Conservation (phyloP, 306 rosid genomes). For the Acacia melanoxylon region DNA sequence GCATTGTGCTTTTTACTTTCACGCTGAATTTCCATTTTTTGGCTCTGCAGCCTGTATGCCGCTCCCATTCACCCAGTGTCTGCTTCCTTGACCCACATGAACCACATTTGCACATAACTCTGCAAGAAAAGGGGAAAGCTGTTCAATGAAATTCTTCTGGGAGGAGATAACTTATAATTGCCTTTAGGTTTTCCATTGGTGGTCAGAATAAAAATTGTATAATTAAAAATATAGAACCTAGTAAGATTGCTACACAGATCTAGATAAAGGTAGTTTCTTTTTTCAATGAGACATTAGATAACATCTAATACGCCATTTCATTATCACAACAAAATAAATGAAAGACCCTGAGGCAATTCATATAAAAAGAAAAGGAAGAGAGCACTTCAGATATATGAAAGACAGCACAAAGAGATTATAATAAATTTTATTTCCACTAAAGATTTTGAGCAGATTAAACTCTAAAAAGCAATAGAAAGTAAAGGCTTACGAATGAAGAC, state of each 20-base stretch:
- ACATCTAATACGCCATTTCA: background rate
- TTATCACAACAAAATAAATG: background rate
- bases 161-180: background rate
- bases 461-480: background rate
- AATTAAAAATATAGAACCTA: background rate
- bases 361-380: background rate
- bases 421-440: background rate
- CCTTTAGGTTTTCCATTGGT: background rate
- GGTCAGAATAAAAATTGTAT: conserved; percentile 1
- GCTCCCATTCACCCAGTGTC: conserved; percentile 78
- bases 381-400: background rate
- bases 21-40: conserved; percentile 92
- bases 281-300: conserved; percentile 13
- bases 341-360: background rate
- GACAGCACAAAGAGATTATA: background rate
- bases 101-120: conserved; percentile 77
- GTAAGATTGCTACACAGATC: background rate
- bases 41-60: conserved; percentile 86
- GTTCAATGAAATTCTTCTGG: conserved; percentile 14
- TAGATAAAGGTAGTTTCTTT: background rate
- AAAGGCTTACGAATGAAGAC: conserved; percentile 73
- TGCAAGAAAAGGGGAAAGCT: conserved; percentile 37
- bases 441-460: conserved; percentile 11
- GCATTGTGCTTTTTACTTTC: conserved; percentile 79
- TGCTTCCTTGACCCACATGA: conserved; percentile 69